Base-by-base conservation (phyloP, 2,329 filamentous ascomycete species). In the Scedosporium dehoogii region DNA sequence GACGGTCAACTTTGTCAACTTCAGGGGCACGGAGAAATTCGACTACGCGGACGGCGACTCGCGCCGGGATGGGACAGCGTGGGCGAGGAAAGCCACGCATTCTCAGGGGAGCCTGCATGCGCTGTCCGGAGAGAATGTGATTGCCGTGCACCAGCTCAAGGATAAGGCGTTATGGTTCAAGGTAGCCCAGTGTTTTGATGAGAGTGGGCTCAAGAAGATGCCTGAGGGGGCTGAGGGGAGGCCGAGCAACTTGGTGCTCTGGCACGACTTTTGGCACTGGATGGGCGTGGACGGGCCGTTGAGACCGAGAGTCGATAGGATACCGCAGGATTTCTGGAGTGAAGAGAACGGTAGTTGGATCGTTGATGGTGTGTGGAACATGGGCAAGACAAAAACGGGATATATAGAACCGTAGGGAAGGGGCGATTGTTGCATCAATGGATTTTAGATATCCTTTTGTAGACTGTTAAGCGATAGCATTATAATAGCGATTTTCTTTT, bases 91-190 rank as follows among this genome's bases (percentile, higher is more conserved):
- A 5, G 51, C 44, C 1, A 68, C 70, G 16, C 70, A 72, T 48
- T 65, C 66, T 14, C 59, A 67, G 6, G 65, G 69, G 1, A 67
- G 63, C 14, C 14, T 62, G 18, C 71, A 72, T 55, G 71, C 71
- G 7, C 51, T 72, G 4, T 62, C 62, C 25, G 67, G 66, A 27
- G 55, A 51, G 6, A 64, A 69, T 29, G 53, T 65, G 4, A 68
- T 72, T 29, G 70, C 68, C 4, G 61, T 72, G 1, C 71, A 72
- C 61, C 58, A 68, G 46, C 68, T 73, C 59, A 72, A 71, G 63
- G 63, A 68, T 16, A 66, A 67, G 60, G 48, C 58, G 23, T 25
- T 65, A 1, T 73, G 67, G 64, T 63, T 69, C 60, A 70, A 70
- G 59, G 70, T 72, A 18, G 70, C 70, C 27, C 61, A 66, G 44